Conservation (phyloP, 805 yeast species). For the Suhomyces kilbournensis region DNA sequence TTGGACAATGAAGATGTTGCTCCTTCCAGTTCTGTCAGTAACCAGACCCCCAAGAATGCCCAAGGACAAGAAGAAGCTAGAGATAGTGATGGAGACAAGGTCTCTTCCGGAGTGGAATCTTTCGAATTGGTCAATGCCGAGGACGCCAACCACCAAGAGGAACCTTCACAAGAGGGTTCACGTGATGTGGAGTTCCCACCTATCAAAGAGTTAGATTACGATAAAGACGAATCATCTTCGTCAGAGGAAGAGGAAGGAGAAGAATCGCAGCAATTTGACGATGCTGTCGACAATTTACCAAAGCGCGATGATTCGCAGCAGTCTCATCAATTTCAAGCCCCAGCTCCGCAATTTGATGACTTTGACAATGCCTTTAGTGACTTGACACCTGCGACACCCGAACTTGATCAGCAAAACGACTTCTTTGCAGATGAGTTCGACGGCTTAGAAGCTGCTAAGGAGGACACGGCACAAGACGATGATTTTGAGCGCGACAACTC, state of each 20-base stretch:
- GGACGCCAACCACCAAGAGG: constrained; percentile 28
- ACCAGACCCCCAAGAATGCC: constrained; percentile 6
- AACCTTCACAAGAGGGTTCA: constrained; percentile 1
- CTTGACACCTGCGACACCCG: constrained; percentile 32
- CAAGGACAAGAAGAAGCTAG: constrained; percentile 20
- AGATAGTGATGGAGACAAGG: constrained; percentile 40
- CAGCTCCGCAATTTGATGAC: constrained; percentile 19
- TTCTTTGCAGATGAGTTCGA: constrained; percentile 39
- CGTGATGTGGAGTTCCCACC: constrained; percentile 59
- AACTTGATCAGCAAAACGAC: constrained; percentile 17
- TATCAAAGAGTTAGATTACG: constrained; percentile 51
- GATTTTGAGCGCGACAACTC: constrained; percentile 20
- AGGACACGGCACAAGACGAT: constrained; percentile 26
- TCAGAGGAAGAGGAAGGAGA: constrained; percentile 26
- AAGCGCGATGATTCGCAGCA: background rate
- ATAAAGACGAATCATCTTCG: constrained; percentile 47
- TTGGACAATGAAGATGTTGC: constrained; percentile 22
- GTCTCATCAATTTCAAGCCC: background rate
- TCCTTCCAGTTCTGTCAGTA: constrained; percentile 27
- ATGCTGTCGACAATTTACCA: constrained; percentile 32
- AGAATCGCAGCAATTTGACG: constrained; percentile 31
- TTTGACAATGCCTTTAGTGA: constrained; percentile 38
- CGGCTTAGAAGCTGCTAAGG: constrained; percentile 34
- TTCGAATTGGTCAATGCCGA: constrained; percentile 54
- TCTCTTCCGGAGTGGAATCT: constrained; percentile 48